Evolutionary conservation across 306 rosid species (phyloP).

Genomic region (Vicia sativa): DNA sequence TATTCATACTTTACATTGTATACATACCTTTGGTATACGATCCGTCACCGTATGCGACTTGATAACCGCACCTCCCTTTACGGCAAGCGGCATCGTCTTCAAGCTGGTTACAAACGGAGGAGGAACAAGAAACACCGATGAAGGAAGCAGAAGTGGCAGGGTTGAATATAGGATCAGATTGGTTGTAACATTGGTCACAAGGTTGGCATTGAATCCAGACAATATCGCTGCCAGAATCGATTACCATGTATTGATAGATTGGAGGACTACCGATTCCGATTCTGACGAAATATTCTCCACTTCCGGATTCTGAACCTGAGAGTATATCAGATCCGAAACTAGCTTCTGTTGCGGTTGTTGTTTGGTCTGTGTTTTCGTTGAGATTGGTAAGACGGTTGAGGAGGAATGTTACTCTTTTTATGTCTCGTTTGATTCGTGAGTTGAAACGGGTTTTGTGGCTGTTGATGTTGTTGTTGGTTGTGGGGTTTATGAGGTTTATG

Average conservation of each 20-base stretch:
- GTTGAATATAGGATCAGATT: conserved; percentile 83
- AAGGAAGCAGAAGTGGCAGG: conserved; percentile 74
- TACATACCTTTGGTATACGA: conserved; percentile 58
- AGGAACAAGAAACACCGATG: conserved; percentile 64
- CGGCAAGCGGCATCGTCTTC: conserved; percentile 62
- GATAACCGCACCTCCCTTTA: conserved; percentile 65
- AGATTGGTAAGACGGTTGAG: conserved; percentile 39
- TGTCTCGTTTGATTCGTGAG: conserved; percentile 62
- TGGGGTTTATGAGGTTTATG: not conserved
- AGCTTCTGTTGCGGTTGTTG: conserved; percentile 5
- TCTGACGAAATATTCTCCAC: conserved; percentile 82
- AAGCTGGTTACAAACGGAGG: conserved; percentile 65
- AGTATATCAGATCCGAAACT: conserved; percentile 75
- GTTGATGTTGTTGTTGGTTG: not conserved
- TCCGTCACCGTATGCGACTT: conserved; percentile 84
- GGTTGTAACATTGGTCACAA: conserved; percentile 73
- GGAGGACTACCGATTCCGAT: conserved; percentile 87
- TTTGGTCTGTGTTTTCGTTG: not conserved
- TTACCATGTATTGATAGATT: conserved; percentile 68
- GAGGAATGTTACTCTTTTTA: conserved; percentile 51
- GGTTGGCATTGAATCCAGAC: conserved; percentile 95
- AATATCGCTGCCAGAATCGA: conserved; percentile 87
- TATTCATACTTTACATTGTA: not conserved
- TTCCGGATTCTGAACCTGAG: conserved; percentile 81
- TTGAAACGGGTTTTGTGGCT: conserved; percentile 39